These are phyloP conservation scores for Fraxinus sp. DNA, from an alignment of 305 asterid species.

Conservation along the genomic window DNA sequence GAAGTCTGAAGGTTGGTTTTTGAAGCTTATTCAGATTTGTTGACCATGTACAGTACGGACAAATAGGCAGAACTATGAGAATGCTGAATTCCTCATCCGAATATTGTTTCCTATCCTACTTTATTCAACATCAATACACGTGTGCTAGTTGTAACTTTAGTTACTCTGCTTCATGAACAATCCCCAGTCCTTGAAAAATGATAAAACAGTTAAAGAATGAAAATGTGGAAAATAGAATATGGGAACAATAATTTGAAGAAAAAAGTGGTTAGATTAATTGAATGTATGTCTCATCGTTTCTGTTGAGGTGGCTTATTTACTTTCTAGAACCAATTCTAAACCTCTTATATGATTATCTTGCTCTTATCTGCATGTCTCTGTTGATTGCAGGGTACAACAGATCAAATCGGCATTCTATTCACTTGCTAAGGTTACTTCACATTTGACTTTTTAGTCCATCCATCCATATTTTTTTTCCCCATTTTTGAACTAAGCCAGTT, in stretches of 20 bases:
- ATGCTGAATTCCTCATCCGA: not conserved
- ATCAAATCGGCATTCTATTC: slow-evolving; percentile 89
- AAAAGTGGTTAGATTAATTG: not conserved
- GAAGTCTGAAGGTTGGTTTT: not conserved
- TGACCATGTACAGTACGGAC: not conserved
- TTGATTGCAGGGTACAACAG: slow-evolving; percentile 67
- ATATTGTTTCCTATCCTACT: not conserved
- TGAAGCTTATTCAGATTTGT: not conserved
- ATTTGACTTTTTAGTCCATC: not conserved
- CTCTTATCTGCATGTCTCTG: slow-evolving; percentile 12
- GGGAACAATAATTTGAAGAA: not conserved
- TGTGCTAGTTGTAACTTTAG: not conserved
- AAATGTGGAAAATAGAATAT: not conserved
- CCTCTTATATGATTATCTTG: not conserved
- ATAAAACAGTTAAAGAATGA: not conserved
- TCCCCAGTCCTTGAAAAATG: not conserved
- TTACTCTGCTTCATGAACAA: not conserved
- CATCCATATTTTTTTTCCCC: not conserved
- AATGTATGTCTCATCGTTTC: not conserved
- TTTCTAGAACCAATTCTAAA: not conserved
- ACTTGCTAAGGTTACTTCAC: slow-evolving; percentile 53
- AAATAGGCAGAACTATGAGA: not conserved
- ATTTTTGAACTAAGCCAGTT: not conserved
- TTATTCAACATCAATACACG: not conserved
- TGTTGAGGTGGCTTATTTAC: not conserved